Conservation (phyloP, 345 rosid genomes). For the Salix udensis region DNA sequence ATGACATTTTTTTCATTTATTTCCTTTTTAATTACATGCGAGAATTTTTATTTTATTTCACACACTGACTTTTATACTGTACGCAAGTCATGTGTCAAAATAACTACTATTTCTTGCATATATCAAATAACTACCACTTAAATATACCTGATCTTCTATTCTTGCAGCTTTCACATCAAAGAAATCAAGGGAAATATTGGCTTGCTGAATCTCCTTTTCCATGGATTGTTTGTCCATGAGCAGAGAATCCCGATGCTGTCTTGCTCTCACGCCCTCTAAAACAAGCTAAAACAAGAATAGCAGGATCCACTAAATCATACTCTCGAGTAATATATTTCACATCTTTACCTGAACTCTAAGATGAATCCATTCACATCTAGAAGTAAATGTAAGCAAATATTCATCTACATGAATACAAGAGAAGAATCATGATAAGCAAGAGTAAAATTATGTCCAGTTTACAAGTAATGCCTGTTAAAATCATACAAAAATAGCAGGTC, state of each 20-base stretch:
- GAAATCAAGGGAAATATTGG: conserved; percentile 59
- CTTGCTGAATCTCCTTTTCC: conserved; percentile 72
- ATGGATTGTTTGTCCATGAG: conserved; percentile 53
- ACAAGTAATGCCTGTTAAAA: background rate
- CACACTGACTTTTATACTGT: no score
- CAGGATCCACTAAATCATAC: conserved; percentile 18
- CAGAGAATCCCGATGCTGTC: conserved; percentile 63
- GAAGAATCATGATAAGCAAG: background rate
- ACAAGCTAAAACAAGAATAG: conserved; percentile 57
- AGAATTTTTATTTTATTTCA: background rate
- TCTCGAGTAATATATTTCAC: background rate
- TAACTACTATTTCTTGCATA: background rate
- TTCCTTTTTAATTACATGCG: background rate
- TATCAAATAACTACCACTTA: background rate
- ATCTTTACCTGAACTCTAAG: background rate
- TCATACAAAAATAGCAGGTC: background rate
- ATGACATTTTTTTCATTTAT: background rate
- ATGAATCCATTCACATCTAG: background rate
- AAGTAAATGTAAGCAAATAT: background rate
- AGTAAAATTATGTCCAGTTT: background rate
- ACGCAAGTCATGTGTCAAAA: no score
- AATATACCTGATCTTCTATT: conserved; percentile 82
- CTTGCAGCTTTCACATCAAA: conserved; percentile 59
- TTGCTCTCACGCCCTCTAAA: conserved; percentile 73
- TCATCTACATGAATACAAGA: background rate